Base-by-base conservation (phyloP, 106 monocot genomes). In the Apostasia ramifera region DNA sequence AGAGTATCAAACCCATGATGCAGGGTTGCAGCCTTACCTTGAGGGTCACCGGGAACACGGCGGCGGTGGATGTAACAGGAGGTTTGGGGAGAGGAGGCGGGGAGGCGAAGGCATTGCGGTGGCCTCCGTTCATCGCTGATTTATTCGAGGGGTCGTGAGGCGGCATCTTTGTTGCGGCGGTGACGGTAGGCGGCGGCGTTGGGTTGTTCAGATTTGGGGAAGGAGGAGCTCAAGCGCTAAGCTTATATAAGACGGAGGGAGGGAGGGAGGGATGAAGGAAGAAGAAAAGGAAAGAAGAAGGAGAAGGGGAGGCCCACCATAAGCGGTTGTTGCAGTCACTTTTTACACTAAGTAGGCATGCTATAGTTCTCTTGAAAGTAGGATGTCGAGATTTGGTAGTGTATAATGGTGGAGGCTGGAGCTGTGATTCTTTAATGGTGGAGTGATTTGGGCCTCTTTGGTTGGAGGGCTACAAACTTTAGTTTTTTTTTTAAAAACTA, bases 31-130 rank as follows among this genome's bases (percentile, higher is more conserved):
- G 8, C 13, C 43, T 54, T 76, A 76, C 76, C 61, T 76, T 76
- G 46, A 76, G 76, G 41, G 70, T 64, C 8, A 76, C 10, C 12
- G 76, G 76, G 15, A 62, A 63, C 2, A 70, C 70, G 39, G 55
- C 47, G 40, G 69, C 47, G 14, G 62, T 47, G 48, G 26, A 26
- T 26, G 26, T 26, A 26, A 26, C 26, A 26, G 26, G 26, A 26
- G 26, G 26, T 26, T 26, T 53, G 38, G 40, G 14, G 57, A 41
- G 59, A 59, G 10, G 40, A 8, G 59, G 9, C 40, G 2, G 2
- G 42, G 61, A 44, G 8, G 1, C 3, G 44, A 13, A 44, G 6
- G 44, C 44, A 44, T 45, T 45, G 1, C 56, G 13, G 56, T 14
- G 11, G 44, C 62, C 44, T 50, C 50, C 50, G 50, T 50, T 50